These are phyloP conservation scores for Cornus suecica DNA, from an alignment of 148 eudicot genomes.

Conservation along the genomic window DNA sequence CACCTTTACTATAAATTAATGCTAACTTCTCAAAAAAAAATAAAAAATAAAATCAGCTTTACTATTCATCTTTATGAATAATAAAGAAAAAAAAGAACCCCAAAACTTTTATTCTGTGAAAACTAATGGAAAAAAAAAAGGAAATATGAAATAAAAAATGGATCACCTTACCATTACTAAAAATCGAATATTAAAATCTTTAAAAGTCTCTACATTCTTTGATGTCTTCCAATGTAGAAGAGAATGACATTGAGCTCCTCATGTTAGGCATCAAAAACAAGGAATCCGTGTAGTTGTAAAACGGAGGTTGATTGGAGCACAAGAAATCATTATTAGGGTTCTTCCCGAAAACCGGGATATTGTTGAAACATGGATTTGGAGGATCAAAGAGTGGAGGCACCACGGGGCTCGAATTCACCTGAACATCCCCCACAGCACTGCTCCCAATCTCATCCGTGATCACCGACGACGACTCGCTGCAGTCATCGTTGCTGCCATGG, in stretches of 20 bases:
- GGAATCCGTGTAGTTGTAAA: slow-evolving; percentile 16
- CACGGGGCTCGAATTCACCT: slow-evolving; percentile 27
- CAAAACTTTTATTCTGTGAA: not conserved
- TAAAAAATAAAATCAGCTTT: no score
- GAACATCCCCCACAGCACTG: slow-evolving; percentile 22
- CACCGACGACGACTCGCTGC: slow-evolving; percentile 32
- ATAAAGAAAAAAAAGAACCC: no score
- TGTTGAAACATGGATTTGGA: slow-evolving; percentile 21
- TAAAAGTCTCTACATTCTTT: slow-evolving; percentile 21
- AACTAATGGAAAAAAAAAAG: no score
- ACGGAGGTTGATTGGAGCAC: slow-evolving; percentile 6
- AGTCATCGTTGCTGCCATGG: slow-evolving; percentile 21
- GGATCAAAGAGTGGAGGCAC: slow-evolving; percentile 29
- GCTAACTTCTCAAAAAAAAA: no score
- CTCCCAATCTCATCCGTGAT: slow-evolving; percentile 41
- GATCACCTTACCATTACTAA: not conserved
- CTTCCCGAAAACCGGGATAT: slow-evolving; percentile 22
- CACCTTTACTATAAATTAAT: no score
- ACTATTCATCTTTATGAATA: no score
- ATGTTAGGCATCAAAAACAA: slow-evolving; percentile 21
- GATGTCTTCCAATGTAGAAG: slow-evolving; percentile 15
- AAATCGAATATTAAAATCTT: not conserved
- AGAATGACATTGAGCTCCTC: slow-evolving; percentile 9
- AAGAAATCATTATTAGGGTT: slow-evolving; percentile 8
- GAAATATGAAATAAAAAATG: not conserved